Base-by-base conservation (phyloP, 2,329 filamentous ascomycete genomes). In the Neopestalotiopsis clavispora region DNA sequence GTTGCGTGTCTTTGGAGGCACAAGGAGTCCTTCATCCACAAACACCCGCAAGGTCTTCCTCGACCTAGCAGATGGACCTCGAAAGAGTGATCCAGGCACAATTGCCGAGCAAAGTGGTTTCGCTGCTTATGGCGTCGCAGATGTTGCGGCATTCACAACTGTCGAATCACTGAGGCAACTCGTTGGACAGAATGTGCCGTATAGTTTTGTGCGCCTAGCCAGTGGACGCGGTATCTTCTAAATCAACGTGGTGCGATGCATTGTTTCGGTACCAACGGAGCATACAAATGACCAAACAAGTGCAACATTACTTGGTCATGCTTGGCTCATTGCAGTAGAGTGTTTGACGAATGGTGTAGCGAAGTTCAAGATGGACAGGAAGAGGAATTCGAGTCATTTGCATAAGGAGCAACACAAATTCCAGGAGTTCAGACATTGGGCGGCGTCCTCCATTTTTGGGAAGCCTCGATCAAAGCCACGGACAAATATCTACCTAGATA, bases 141-240 rank as follows among this genome's bases (percentile, higher is more conserved):
- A 97, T 79, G 92, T 94, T 40, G 91, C 91, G 68, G 93, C 93
- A 0, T 96, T 94, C 82, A 95, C 92, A 28, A 95, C 92, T 2
- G 93, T 95, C 4, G 92, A 96, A 81, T 95, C 91, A 63, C 81
- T 96, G 67, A 85, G 93, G 72, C 79, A 95, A 69, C 84, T 97
- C 30, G 92, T 95, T 12, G 94, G 94, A 10, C 93, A 96, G 81
- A 96, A 96, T 78, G 93, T 96, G 68, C 92, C 92, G 5, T 95
- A 94, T 80, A 94, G 93, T 80, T 97, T 97, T 82, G 94, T 96
- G 57, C 86, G 93, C 63, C 83, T 96, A 77, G 92, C 93, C 1
- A 85, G 85, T 63, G 86, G 86, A 2, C 80, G 84, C 28, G 82
- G 81, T 34, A 79, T 86, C 70, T 87, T 84, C 72, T 87, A 77